Conservation (phyloP, 352 stramenopile species). For the Phytophthora chlamydospora region DNA sequence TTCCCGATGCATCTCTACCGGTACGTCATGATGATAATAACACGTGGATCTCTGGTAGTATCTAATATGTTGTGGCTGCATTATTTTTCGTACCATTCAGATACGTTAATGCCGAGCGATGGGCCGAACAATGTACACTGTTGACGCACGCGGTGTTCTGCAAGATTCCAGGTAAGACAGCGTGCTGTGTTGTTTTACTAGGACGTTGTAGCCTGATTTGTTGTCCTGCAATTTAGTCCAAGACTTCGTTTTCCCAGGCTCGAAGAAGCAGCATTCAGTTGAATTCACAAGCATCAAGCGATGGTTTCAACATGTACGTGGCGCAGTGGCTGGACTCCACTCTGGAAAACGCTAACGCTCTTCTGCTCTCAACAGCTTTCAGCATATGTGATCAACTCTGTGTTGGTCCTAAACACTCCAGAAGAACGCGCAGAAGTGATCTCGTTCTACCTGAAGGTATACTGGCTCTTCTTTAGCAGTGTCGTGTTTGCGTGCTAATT, state of each 20-base stretch:
- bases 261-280: conserved; percentile 56
- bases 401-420: conserved; percentile 71
- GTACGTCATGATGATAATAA: conserved; percentile 16
- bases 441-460: conserved; percentile 79
- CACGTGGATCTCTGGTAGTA: background rate
- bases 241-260: conserved; percentile 67
- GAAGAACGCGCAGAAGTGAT: conserved; percentile 77
- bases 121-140: conserved; percentile 79
- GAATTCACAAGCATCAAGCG: conserved; percentile 73
- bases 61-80: background rate
- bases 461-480: background rate
- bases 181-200: background rate
- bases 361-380: conserved; percentile 48
- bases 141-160: conserved; percentile 83
- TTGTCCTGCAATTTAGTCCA: conserved; percentile 49
- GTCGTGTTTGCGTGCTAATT: conserved; percentile 5
- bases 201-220: conserved; percentile 1
- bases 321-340: background rate
- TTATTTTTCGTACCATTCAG: conserved; percentile 27
- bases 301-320: conserved; percentile 87
- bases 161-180: conserved; percentile 67
- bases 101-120: conserved; percentile 62
- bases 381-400: conserved; percentile 82
- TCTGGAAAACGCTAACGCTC: background rate
- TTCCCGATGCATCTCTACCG: conserved; percentile 42